Evolutionary conservation across 768 basidiomycete genomes (phyloP).

Genomic region (Pulveroboletus ravenelii): DNA sequence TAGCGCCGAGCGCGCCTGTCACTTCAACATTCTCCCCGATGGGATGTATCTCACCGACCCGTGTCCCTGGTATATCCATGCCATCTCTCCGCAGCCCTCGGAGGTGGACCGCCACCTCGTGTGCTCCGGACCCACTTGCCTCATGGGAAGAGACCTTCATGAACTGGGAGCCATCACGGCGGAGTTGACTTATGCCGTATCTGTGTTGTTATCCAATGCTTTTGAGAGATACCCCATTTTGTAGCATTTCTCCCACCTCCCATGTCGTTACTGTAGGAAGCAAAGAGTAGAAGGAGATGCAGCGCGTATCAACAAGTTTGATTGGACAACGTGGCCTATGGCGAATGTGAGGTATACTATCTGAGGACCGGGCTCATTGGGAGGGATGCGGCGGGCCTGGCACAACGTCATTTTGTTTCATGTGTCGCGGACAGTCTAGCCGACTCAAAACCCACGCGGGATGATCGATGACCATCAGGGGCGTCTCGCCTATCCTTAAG

Average conservation of each 20-base stretch:
- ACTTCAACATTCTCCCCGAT: constrained; percentile 11
- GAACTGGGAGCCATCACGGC: constrained; percentile 54
- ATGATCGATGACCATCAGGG: too few species aligned
- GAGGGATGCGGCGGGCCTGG: too few species aligned
- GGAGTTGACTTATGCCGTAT: constrained; percentile 18
- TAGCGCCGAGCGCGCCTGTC: background rate
- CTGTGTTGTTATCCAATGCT: background rate
- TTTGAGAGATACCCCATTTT: background rate
- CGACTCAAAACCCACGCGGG: too few species aligned
- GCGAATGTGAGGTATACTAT: too few species aligned
- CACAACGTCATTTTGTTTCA: too few species aligned
- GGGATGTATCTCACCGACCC: constrained; percentile 13
- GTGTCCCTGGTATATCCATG: constrained; percentile 19
- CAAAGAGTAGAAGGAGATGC: too few species aligned
- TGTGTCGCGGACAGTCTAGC: too few species aligned
- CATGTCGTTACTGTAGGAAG: background rate
- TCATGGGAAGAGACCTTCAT: constrained; percentile 55
- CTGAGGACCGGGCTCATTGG: too few species aligned
- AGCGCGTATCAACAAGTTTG: too few species aligned
- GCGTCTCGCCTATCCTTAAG: too few species aligned
- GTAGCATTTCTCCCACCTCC: background rate
- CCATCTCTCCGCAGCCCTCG: constrained; percentile 15
- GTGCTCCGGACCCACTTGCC: constrained; percentile 27
- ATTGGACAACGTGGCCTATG: too few species aligned
- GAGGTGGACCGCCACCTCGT: constrained; percentile 17